These are phyloP conservation scores for Alternaria dauci DNA, from an alignment of 2,329 filamentous ascomycete species.

Conservation along the genomic window DNA sequence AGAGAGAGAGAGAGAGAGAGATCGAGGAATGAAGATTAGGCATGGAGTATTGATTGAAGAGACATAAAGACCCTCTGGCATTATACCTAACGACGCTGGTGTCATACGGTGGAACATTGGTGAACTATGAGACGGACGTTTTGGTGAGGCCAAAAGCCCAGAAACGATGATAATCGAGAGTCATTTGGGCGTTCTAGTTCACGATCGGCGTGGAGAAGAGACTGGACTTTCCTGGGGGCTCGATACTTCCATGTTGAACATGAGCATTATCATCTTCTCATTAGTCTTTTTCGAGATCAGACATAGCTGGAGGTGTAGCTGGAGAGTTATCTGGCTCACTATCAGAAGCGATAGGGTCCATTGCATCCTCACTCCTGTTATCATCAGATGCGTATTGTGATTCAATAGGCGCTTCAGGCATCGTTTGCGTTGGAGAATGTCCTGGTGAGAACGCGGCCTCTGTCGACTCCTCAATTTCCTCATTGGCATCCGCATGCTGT, in stretches of 20 bases:
- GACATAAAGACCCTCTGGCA: too few relatives aligned
- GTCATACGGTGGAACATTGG: not conserved
- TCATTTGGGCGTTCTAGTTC: not conserved
- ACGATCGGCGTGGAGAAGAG: not conserved
- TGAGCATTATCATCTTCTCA: not conserved
- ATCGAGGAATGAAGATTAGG: not conserved
- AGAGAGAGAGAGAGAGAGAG: not conserved
- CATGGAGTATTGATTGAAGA: not conserved
- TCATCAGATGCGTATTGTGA: not conserved
- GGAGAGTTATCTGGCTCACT: not conserved
- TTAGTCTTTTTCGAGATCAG: not conserved
- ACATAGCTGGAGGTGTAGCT: not conserved
- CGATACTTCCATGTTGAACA: too few relatives aligned
- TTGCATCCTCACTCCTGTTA: not conserved
- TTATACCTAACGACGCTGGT: not conserved
- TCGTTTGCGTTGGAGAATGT: not conserved
- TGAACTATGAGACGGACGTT: too few relatives aligned
- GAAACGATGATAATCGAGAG: not conserved
- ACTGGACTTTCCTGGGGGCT: not conserved
- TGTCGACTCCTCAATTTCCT: not conserved
- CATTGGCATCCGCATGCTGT: too few relatives aligned
- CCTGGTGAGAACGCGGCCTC: not conserved
- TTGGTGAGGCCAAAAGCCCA: not conserved
- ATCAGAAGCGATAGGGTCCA: not conserved
- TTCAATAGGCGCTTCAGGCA: not conserved